Base-by-base conservation (phyloP, 2,329 filamentous ascomycete genomes). In the Xylaria polymorpha region DNA sequence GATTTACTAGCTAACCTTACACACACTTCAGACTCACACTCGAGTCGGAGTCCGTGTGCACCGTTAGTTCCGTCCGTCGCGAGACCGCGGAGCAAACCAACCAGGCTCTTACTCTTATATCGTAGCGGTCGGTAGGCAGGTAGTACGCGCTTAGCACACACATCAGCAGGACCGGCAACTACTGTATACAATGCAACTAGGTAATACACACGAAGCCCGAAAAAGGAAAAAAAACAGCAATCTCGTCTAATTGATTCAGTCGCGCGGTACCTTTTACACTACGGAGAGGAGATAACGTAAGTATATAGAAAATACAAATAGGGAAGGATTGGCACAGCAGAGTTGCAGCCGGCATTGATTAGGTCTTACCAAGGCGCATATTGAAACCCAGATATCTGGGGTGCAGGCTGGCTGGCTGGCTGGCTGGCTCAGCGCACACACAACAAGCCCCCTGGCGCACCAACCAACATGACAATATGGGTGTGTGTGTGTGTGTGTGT, bases 351-450 rank as follows among this genome's bases (percentile, higher is more conserved):
- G 37, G 48, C 39, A 61, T 50, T 37, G n/a, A 9, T 41, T 66
- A 66, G 58, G 58, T 66, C 62, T 66, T 50, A 66, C 66, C 3
- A 48, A 5, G 62, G 62, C 57, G 62, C 62, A 61, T 44, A 57
- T 59, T 32, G 32, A 29, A 29, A 29, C 44, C 55, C 41, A 59
- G 53, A 66, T 58, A 29, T 69, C 67, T 29, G 67, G 67, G 67
- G 67, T 69, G 67, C 67, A 68, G 66, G 46, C 29, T 15, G 29
- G 35, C 53, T 57, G 20, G 44, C 9, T 18, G n/a, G 4, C 32
- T 35, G 32, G 41, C 41, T 43, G 41, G n/a, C 14, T 12, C 41
- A 44, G 41, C 41, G 5, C 35, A 37, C 3, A 29, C 25, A 29
- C 2, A 29, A 29, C 44, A 48, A 48, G 44, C 44, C 44, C 44